These are phyloP conservation scores for Leptomonas seymouri DNA, from an alignment of 208 protist genomes.

Conservation along the genomic window DNA sequence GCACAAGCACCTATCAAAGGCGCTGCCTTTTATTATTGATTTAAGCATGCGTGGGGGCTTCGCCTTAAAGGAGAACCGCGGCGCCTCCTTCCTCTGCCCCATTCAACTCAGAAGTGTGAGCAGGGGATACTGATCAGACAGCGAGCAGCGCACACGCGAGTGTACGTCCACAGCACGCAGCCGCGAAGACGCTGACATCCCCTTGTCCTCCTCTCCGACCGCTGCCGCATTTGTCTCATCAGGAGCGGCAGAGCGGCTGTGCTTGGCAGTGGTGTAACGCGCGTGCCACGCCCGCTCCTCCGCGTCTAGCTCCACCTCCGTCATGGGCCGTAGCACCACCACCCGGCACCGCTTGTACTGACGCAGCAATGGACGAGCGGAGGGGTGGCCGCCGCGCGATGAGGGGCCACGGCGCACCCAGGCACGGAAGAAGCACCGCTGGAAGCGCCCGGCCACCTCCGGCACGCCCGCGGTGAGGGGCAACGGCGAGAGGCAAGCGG, in stretches of 20 bases:
- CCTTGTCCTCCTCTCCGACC: constrained; percentile 6
- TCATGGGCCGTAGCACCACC: constrained; percentile 57
- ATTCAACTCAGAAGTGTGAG: constrained; percentile 55
- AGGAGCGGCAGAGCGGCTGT: background rate
- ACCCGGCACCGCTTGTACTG: constrained; percentile 54
- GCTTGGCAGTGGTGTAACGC: constrained; percentile 21
- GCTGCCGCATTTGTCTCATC: background rate
- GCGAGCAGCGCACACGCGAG: constrained; percentile 48
- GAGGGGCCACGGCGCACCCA: constrained; percentile 26
- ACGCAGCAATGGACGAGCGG: constrained; percentile 34
- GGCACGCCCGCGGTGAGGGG: constrained; percentile 27
- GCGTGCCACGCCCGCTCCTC: constrained; percentile 53
- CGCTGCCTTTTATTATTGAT: no score
- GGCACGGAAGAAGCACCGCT: constrained; percentile 68
- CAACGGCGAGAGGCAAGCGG: background rate
- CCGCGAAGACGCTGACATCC: background rate
- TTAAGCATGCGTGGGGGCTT: no score
- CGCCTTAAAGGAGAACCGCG: background rate
- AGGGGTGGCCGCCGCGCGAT: constrained; percentile 44
- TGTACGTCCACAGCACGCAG: constrained; percentile 10
- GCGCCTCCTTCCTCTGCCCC: background rate
- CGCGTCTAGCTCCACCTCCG: constrained; percentile 37
- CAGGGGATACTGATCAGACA: constrained; percentile 78
- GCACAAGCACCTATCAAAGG: no score
- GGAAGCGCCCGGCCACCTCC: constrained; percentile 71